Conservation (phyloP, 805 yeast species). For the Priceomyces haplophilus region DNA sequence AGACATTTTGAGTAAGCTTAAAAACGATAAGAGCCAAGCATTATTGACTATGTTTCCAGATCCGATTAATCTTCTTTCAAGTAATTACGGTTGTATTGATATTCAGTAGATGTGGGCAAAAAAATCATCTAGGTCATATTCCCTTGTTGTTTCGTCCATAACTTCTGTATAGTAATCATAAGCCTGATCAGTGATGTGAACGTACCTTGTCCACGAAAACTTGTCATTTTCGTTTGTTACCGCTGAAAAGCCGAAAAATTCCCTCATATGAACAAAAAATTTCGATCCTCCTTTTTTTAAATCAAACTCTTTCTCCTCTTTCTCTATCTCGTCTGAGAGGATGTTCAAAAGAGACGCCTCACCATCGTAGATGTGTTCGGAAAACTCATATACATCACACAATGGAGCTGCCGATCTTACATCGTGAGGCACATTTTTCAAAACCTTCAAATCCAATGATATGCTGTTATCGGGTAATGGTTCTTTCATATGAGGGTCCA, state of each 20-base stretch:
- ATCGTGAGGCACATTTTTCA: neutral
- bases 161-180: conserved; percentile 1
- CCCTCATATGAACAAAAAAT: neutral
- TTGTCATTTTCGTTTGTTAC: conserved; percentile 8
- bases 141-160: conserved; percentile 3
- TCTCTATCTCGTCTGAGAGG: conserved; percentile 15
- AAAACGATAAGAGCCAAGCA: neutral
- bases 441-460: conserved; percentile 7
- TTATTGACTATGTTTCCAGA: conserved; percentile 9
- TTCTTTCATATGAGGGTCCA: conserved; percentile 11
- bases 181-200: conserved; percentile 2
- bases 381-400: conserved; percentile 11
- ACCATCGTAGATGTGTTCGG: conserved; percentile 4
- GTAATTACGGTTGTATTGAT: neutral
- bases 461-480: conserved; percentile 10
- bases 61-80: conserved; percentile 2
- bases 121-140: conserved; percentile 10
- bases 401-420: conserved; percentile 13
- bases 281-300: neutral
- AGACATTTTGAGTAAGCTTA: neutral
- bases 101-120: neutral
- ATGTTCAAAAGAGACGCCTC: conserved; percentile 16
- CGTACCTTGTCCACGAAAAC: conserved; percentile 18
- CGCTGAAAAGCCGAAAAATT: conserved; percentile 1
- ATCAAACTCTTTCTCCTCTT: neutral